A percentile compares a stretch with the other conserved stretches of the same genome.
These are phyloP conservation scores for Aspergillus chevalieri DNA, from an alignment of 2,329 filamentous ascomycete species.

Conservation along the genomic window DNA sequence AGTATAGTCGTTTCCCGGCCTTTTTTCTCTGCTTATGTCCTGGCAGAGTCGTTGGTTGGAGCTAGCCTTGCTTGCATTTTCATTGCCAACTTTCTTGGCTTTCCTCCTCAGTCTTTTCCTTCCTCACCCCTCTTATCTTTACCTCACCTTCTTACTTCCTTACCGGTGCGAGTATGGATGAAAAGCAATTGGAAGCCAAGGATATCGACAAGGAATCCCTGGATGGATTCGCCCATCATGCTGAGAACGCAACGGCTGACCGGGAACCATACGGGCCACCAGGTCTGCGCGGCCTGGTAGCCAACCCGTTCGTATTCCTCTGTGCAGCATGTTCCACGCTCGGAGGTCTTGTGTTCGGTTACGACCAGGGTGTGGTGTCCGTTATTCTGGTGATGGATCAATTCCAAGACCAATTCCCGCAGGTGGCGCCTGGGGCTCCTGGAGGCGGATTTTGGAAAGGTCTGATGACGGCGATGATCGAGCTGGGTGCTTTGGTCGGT, in stretches of 20 bases:
- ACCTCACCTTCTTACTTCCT: neutral
- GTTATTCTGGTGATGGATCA: constrained; percentile 49
- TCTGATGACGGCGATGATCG: constrained; percentile 51
- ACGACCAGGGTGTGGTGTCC: constrained; percentile 42
- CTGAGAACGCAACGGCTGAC: constrained; percentile 23
- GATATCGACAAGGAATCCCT: constrained; percentile 9
- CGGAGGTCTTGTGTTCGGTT: constrained; percentile 47
- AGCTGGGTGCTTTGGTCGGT: constrained; percentile 46
- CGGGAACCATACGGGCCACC: constrained; percentile 28
- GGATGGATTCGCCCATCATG: constrained; percentile 29
- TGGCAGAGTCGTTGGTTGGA: neutral
- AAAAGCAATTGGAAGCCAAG: constrained; percentile 12
- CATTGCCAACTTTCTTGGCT: neutral
- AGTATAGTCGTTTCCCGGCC: neutral
- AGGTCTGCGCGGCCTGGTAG: constrained; percentile 44
- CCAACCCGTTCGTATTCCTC: constrained; percentile 45
- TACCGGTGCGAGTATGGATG: constrained; percentile 11
- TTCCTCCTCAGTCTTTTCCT: neutral
- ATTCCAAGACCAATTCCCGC: constrained; percentile 43
- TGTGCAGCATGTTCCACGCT: constrained; percentile 48
- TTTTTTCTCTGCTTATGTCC: neutral
- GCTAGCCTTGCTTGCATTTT: neutral
- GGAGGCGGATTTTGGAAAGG: constrained; percentile 39
- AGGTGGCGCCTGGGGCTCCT: constrained; percentile 34
- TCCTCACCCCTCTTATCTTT: neutral